Conservation (phyloP, 2,329 filamentous ascomycete species). For the Colletotrichum sp. region DNA sequence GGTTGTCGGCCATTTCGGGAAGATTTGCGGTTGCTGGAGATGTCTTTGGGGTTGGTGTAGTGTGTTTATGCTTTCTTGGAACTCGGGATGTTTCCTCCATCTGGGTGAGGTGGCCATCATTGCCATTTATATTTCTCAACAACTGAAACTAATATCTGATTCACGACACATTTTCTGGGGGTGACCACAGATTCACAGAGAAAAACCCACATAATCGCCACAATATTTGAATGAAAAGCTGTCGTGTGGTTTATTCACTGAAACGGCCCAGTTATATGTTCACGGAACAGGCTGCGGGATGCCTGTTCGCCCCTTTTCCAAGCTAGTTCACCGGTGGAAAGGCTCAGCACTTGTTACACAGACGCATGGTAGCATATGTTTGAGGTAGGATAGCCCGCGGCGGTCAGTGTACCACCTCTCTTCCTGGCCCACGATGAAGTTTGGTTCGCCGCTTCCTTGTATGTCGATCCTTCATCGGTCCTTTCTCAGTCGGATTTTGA, state of each 20-base stretch:
- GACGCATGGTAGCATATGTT: not conserved
- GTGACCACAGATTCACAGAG: not conserved
- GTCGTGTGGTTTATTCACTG: not conserved
- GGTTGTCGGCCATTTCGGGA: not conserved
- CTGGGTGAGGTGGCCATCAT: not conserved
- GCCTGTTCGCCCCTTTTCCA: not conserved
- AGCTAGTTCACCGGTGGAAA: not conserved
- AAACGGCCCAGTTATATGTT: not conserved
- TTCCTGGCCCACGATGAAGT: not conserved
- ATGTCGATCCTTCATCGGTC: not conserved
- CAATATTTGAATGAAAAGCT: not conserved
- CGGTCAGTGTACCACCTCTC: not conserved
- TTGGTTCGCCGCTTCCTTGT: not conserved
- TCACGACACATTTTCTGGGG: not conserved
- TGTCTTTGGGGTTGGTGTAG: too few species aligned
- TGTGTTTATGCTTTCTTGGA: not conserved
- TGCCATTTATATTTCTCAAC: not conserved
- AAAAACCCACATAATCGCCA: not conserved
- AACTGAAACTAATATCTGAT: not conserved
- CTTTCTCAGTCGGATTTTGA: not conserved
- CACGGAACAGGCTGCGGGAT: not conserved
- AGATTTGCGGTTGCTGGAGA: not conserved
- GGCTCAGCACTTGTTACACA: not conserved
- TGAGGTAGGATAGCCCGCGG: not conserved
- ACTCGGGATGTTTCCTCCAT: not conserved